These are phyloP conservation scores for Kuraishia cidri DNA, from an alignment of 805 yeast genomes.

Conservation along the genomic window DNA sequence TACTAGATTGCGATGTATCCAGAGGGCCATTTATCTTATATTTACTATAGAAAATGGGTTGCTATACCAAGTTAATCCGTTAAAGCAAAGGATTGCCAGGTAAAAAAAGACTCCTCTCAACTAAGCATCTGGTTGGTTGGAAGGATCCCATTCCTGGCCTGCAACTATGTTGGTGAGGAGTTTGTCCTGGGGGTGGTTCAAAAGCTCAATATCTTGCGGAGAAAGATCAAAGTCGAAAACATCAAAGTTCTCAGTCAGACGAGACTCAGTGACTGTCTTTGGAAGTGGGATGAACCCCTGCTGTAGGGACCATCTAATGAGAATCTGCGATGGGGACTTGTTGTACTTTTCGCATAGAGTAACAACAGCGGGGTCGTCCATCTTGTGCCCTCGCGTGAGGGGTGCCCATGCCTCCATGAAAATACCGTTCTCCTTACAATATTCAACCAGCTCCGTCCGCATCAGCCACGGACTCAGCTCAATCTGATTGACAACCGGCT, in stretches of 20 bases:
- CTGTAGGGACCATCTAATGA: constrained; percentile 60
- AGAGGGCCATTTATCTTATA: too few species aligned
- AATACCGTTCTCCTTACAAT: constrained; percentile 34
- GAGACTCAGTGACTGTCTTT: constrained; percentile 17
- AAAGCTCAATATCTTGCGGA: constrained; percentile 19
- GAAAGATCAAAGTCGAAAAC: constrained; percentile 27
- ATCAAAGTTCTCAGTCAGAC: constrained; percentile 28
- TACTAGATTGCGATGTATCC: too few species aligned
- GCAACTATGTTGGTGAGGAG: constrained; percentile 34
- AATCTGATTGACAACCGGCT: constrained; percentile 40
- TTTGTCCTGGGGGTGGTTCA: constrained; percentile 25
- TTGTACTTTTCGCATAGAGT: constrained; percentile 38
- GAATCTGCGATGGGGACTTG: constrained; percentile 45
- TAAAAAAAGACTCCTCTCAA: too few species aligned
- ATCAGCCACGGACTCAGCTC: constrained; percentile 43
- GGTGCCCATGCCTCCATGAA: constrained; percentile 57
- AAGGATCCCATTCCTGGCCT: too few species aligned
- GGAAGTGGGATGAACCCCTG: constrained; percentile 43
- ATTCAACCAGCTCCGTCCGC: constrained; percentile 34
- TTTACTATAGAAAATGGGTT: too few species aligned
- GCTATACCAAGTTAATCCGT: too few species aligned
- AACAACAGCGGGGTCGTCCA: constrained; percentile 31
- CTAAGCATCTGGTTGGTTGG: too few species aligned
- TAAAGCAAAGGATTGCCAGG: too few species aligned
- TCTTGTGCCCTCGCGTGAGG: constrained; percentile 42